Base-by-base conservation (phyloP, 2,329 filamentous ascomycete species). In the Karstenula rhodostoma region DNA sequence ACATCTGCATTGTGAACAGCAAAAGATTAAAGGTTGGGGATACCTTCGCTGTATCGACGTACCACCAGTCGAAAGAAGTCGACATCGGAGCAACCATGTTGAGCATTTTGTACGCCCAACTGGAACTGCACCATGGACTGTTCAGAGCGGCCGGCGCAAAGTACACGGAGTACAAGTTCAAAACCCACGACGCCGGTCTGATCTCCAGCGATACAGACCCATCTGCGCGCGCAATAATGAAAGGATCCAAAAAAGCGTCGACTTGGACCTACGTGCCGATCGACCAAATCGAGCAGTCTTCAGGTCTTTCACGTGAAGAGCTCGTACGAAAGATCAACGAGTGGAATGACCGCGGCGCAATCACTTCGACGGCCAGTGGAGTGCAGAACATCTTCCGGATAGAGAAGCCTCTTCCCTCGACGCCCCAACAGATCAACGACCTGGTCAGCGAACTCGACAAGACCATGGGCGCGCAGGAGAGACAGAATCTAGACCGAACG, bases 41-140 rank as follows among this genome's bases (percentile, higher is more conserved):
- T 2, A 78, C 79, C 0, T 80, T 87, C 63, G 83, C 83, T 57
- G 73, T 81, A 3, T 83, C 77, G 35, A 78, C 83, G 13, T 75
- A 79, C 12, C 66, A 77, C 0, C 82, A 88, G 47, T 76, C 78
- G 2, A 80, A 75, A 25, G 78, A 83, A 0, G 84, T 82, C 58
- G 87, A 89, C 64, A 86, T 89, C 57, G 81, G 83, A 22, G 66
- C 75, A 13, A 84, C 75, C 2, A 79, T 83, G 0, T 75, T 89
- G 6, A 76, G 77, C 42, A 83, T 85, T 53, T 81, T 89, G 17
- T 87, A 87, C 54, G 85, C 87, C 0, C 82, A 85, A n/a, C 76
- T 90, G 1, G 87, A 90, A 67, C 77, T 89, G 4, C 83, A 82
- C 2, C 88, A 87, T 60, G 78, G 78, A 0, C 77, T 89, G 0